phyloP scores from a whole-genome alignment of 2,329 filamentous ascomycete genomes.

The Ophiostoma australiae region DNA sequence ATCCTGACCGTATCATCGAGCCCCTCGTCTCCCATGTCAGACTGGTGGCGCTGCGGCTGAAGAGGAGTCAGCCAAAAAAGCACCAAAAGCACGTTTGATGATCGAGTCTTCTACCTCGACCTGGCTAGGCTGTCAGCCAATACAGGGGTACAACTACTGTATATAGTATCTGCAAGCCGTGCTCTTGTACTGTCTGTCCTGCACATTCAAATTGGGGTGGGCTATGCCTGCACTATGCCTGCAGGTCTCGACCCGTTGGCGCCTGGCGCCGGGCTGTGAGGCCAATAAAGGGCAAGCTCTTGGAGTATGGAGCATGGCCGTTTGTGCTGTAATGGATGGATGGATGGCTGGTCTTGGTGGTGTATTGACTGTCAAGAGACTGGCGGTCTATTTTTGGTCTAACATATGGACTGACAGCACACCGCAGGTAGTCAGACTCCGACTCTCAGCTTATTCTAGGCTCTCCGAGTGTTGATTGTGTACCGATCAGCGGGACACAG shows the following conservation, averaged over 20 bases:
- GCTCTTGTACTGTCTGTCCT: not conserved
- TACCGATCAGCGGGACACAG: no score
- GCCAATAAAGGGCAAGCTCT: not conserved
- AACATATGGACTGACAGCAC: no score
- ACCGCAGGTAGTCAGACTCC: no score
- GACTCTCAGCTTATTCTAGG: no score
- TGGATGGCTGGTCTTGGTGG: no score
- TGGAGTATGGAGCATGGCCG: not conserved
- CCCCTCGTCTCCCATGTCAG: not conserved
- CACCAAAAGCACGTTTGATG: not conserved
- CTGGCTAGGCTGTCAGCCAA: not conserved
- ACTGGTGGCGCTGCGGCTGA: not conserved
- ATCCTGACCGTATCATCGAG: not conserved
- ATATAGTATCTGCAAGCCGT: not conserved
- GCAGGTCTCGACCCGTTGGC: conserved; percentile 4
- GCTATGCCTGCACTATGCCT: conserved; percentile 5
- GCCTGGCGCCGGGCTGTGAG: not conserved
- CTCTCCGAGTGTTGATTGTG: no score
- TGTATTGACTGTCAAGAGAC: no score
- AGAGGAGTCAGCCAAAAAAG: not conserved
- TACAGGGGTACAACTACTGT: no score
- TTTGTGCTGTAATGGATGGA: not conserved
- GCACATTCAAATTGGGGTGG: not conserved
- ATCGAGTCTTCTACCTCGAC: not conserved
- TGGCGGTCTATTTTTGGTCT: no score